Base-by-base conservation (phyloP, 2,329 filamentous ascomycete genomes). In the Aspergillus quadrilineatus region DNA sequence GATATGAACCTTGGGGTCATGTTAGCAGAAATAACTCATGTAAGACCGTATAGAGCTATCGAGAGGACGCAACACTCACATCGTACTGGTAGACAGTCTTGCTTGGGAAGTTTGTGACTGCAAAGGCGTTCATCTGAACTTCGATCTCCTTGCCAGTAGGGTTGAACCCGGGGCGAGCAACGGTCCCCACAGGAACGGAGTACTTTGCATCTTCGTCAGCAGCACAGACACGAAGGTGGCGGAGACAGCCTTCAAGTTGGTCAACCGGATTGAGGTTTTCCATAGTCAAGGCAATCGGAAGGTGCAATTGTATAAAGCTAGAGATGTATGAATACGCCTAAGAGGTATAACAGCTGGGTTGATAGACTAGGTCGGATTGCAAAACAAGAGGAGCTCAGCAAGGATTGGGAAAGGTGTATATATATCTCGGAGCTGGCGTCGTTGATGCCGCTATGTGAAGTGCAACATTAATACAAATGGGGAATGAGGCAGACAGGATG, bases 41-140 rank as follows among this genome's bases (percentile, higher is more conserved):
- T 17, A 26, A 30, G 28, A 4, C 32, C 7, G 9, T 32, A 9
- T 17, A 17, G 17, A 17, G 17, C 17, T 17, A 17, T 17, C 17
- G 2, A 4, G 14, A 15, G 50, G 54, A 15, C 44, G 32, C 48
- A 32, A 12, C 14, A 82, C 88, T 81, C 76, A 92, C 89, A 76
- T 96, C 91, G 65, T 93, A 97, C 69, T 97, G 92, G 60, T 86
- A 86, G 22, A 97, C 83, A 0, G 84, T 82, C 10, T 79, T 81
- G 2, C 72, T 79, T 0, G 85, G 85, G 54, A 86, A 84, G 8
- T 77, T 74, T 0, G 71, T 74, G 53, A 97, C 86, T 0, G 85
- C 81, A 73, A 87, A 96, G 9, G 90, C 86, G 69, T 97, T 97
- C 37, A 96, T 75, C 2, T 79, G 72, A 1, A 90, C 64, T 0